A percentile compares a stretch with the other conserved stretches of the same genome.
Evolutionary conservation across 176 grass and related monocot species (phyloP).

Genomic region (Rhynchospora breviuscula): DNA sequence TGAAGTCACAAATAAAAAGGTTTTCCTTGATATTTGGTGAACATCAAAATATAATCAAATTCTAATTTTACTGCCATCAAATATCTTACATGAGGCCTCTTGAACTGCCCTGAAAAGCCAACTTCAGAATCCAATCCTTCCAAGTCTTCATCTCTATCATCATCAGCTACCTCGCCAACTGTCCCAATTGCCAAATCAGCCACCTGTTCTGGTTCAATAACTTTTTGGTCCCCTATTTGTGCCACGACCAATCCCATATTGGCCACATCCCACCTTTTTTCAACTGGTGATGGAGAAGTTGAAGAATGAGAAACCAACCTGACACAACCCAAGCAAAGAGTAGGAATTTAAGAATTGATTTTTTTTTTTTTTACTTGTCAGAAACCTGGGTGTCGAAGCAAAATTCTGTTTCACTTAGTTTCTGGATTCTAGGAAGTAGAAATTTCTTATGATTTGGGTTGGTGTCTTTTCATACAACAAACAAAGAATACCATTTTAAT

Average conservation of each 20-base stretch:
- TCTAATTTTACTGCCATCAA: neutral
- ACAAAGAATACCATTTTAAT: neutral
- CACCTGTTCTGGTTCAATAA: neutral
- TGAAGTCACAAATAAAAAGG: neutral
- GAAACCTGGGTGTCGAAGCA: neutral
- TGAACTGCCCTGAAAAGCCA: conserved; percentile 32
- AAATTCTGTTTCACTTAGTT: neutral
- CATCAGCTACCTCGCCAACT: neutral
- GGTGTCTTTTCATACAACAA: neutral
- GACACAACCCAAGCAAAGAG: neutral
- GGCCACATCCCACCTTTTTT: conserved; percentile 23
- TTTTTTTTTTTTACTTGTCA: neutral
- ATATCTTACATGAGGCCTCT: conserved; percentile 44
- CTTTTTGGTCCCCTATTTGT: conserved; percentile 21
- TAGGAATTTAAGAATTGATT: neutral
- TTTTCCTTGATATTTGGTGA: neutral
- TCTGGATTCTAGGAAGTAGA: neutral
- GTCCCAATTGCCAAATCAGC: conserved; percentile 24
- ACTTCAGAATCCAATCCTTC: conserved; percentile 45
- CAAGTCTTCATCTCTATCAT: conserved; percentile 52
- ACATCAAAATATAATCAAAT: neutral
- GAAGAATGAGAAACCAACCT: conserved; percentile 25
- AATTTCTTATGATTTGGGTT: neutral
- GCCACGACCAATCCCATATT: conserved; percentile 31
- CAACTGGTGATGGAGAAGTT: neutral